Evolutionary conservation across 768 basidiomycete species (phyloP).

Genomic region (Kwoniella dejecticola): DNA sequence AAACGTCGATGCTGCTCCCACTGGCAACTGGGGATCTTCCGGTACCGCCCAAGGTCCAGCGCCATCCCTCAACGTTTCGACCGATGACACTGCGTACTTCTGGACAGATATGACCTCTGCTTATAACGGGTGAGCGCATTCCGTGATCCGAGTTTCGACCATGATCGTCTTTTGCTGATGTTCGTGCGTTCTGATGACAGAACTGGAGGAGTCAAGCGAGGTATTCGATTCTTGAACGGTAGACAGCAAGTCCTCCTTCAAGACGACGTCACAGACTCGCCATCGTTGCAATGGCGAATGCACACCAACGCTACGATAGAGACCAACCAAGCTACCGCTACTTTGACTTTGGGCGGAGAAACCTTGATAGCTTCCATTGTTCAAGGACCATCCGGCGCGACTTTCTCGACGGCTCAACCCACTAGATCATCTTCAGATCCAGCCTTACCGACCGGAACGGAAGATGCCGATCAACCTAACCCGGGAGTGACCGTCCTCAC

Average conservation of each 20-base stretch:
- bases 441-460: constrained; percentile 62
- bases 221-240: constrained; percentile 76
- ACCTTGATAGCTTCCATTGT: constrained; percentile 69
- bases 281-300: constrained; percentile 74
- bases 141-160: background rate
- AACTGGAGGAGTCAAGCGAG: constrained; percentile 72
- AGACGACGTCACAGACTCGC: constrained; percentile 73
- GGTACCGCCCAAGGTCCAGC: constrained; percentile 74
- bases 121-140: constrained; percentile 55
- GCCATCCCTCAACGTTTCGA: constrained; percentile 68
- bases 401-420: constrained; percentile 65
- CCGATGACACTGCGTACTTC: constrained; percentile 76
- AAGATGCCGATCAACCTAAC: constrained; percentile 66
- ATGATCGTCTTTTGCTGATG: background rate
- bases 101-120: constrained; percentile 74
- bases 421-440: constrained; percentile 66
- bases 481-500: constrained; percentile 75
- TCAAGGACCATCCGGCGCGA: constrained; percentile 67
- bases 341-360: constrained; percentile 70
- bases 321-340: constrained; percentile 66
- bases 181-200: constrained; percentile 30
- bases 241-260: constrained; percentile 88
- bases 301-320: constrained; percentile 87
- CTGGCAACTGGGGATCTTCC: constrained; percentile 64
- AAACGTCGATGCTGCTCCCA: constrained; percentile 66